Base-by-base conservation (phyloP, 2,329 filamentous ascomycete species). In the Aspergillus ochraceoroseus region DNA sequence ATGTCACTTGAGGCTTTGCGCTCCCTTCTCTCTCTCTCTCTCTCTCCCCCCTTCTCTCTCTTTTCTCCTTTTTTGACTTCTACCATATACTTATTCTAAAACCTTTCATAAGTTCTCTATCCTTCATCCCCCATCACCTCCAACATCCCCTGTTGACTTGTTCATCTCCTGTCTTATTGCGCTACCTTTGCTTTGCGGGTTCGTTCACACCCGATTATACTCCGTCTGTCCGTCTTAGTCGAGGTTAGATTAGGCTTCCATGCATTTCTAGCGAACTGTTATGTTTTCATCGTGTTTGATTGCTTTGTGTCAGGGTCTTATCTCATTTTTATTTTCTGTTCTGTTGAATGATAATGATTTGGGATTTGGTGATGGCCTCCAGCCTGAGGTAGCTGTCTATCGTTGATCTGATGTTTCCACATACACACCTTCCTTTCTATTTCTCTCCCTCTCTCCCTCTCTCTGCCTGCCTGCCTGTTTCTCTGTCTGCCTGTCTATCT, bases 221-320 rank as follows among this genome's bases (percentile, higher is more conserved):
- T 14, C 30, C 46, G 28, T 38, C 30, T 42, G 39, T 36, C 19
- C 42, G 38, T 45, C 40, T 45, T 46, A 45, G 27, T 47, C 41
- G 35, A 41, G 42, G 41, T 46, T 54, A 54, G 49, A 55, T 55
- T 51, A 47, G 49, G 52, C 44, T 47, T 43, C 38, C 41, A 46
- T 55, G 53, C 54, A 55, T 55, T 48, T 44, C 49, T 52, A 55
- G 52, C 53, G 53, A 40, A 20, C 36, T 32, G 27, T 30, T 41
- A 32, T 29, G 34, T 32, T 47, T 50, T 20, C 41, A 40, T 27
- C 34, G 29, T 43, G 11, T 29, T 40, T 30, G 29, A 37, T 30
- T 42, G 26, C 28, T 31, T 25, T 46, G 34, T 33, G 33, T 41
- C 32, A 22, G 28, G 29, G 35, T 48, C 14, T 35, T 20, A 30